Percentiles rank a stretch among this genome's conserved stretches.
These are phyloP conservation scores for Solanum habrochaites DNA, from an alignment of 257 asterid species.

Conservation along the genomic window DNA sequence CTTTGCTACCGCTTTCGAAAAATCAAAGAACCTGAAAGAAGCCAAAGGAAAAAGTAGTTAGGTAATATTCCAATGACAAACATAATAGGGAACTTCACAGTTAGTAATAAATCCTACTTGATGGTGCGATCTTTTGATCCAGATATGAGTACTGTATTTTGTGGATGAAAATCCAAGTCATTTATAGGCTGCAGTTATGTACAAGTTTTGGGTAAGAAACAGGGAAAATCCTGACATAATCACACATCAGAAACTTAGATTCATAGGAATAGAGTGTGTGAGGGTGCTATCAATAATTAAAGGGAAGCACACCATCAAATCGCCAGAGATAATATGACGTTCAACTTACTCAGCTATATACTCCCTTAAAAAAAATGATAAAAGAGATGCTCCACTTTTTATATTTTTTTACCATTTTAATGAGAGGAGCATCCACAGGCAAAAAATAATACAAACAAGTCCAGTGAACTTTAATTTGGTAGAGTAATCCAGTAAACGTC, in stretches of 20 bases:
- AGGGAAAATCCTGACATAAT: background rate
- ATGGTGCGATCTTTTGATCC: constrained; percentile 90
- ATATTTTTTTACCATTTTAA: constrained; percentile 1
- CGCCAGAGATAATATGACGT: background rate
- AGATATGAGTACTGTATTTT: constrained; percentile 57
- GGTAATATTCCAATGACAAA: background rate
- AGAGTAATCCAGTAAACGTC: background rate
- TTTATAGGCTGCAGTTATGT: constrained; percentile 64
- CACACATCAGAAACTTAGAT: background rate
- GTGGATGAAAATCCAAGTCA: constrained; percentile 94
- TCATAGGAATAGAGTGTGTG: background rate
- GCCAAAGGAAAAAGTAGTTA: constrained; percentile 1
- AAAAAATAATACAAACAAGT: background rate
- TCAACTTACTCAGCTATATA: background rate
- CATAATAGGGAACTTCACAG: constrained; percentile 3
- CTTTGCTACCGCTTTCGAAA: constrained; percentile 65
- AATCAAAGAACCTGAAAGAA: constrained; percentile 70
- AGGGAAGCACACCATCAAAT: background rate
- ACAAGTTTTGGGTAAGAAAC: constrained; percentile 7
- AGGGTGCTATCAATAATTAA: background rate
- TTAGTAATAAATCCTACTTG: constrained; percentile 34
- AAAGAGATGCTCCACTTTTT: background rate
- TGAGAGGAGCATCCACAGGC: background rate
- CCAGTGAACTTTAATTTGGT: background rate
- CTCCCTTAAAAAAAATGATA: background rate